Evolutionary conservation across 2,329 filamentous ascomycete species (phyloP).

Genomic region (Botrytis sinoallii): DNA sequence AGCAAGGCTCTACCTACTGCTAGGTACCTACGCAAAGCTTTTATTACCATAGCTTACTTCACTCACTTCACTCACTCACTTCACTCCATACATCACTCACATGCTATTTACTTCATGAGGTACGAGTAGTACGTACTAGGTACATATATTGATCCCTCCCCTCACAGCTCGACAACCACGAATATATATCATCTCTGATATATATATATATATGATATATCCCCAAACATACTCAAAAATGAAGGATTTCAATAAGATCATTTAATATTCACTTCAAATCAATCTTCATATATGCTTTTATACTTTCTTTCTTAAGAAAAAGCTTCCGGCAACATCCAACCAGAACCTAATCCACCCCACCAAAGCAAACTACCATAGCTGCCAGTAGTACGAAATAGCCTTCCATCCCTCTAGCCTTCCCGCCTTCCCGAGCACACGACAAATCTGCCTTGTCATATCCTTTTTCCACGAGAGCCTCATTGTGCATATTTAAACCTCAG

Average conservation of each 20-base stretch:
- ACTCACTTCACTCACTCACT: background rate
- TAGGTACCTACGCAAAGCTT: background rate
- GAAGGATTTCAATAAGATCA: background rate
- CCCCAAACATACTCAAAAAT: background rate
- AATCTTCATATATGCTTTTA: background rate
- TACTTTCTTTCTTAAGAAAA: too few relatives aligned
- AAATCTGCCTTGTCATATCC: background rate
- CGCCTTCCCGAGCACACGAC: slow-evolving; percentile 14
- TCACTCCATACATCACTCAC: background rate
- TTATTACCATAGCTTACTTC: background rate
- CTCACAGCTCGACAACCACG: background rate
- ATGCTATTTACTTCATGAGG: background rate
- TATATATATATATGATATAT: too few relatives aligned
- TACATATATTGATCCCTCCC: background rate
- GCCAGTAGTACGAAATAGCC: background rate
- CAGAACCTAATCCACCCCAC: background rate
- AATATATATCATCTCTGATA: background rate
- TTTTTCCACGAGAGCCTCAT: background rate
- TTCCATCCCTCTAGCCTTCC: background rate
- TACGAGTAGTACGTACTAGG: too few relatives aligned
- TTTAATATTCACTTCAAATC: background rate
- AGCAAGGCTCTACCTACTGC: too few relatives aligned
- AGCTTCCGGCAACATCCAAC: background rate
- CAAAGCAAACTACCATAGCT: background rate
- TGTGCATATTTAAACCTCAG: background rate